These are phyloP conservation scores for Rhizophagus prolifer DNA, from an alignment of 192 early-diverging fungal genomes.

Conservation along the genomic window DNA sequence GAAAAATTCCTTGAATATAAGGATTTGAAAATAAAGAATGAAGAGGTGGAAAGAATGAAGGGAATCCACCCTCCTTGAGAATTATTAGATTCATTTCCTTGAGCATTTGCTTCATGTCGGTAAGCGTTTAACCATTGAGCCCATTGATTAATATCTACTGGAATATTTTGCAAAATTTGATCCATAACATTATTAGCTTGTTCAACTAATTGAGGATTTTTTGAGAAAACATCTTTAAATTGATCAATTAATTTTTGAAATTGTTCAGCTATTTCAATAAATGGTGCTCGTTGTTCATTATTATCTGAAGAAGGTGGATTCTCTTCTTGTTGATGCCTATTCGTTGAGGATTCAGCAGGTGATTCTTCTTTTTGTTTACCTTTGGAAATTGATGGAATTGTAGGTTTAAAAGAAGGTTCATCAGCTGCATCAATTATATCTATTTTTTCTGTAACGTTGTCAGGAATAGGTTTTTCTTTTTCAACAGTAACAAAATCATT, in stretches of 20 bases:
- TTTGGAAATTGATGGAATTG: conserved; percentile 10
- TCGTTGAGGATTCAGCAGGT: background rate
- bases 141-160: conserved; percentile 26
- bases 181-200: conserved; percentile 29
- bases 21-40: background rate
- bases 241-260: conserved; percentile 31
- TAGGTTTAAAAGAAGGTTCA: background rate
- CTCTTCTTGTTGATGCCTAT: background rate
- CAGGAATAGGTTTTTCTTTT: background rate
- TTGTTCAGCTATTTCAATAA: conserved; percentile 9
- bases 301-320: background rate
- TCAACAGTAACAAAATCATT: background rate
- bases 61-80: background rate
- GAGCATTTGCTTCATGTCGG: background rate
- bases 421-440: conserved; percentile 7
- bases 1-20: background rate
- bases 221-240: conserved; percentile 25
- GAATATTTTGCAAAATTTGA: conserved; percentile 16
- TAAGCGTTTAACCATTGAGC: conserved; percentile 20
- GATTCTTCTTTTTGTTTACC: conserved; percentile 27
- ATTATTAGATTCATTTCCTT: background rate
- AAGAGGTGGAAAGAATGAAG: background rate
- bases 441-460: background rate
- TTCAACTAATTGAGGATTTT: conserved; percentile 27
- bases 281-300: background rate